phyloP scores from a whole-genome alignment of 345 rosid species.

The Gossypium ekmanianum region DNA sequence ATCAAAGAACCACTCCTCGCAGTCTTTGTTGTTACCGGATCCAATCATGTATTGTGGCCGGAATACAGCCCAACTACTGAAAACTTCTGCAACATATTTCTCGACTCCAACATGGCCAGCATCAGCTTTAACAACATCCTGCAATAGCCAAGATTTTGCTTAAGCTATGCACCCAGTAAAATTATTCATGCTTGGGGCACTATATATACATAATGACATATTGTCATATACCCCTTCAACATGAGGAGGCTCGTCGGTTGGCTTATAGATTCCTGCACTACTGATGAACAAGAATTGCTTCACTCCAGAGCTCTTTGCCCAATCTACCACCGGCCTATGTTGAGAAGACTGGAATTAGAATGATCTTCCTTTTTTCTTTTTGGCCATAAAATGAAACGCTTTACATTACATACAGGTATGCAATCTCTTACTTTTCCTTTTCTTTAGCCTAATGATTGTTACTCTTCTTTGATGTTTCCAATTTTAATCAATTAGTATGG shows the following conservation, averaged over 20 bases:
- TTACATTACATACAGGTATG: background rate
- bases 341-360: constrained; percentile 2
- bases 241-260: constrained; percentile 89
- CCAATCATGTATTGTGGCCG: constrained; percentile 97
- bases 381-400: background rate
- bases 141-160: constrained; percentile 18
- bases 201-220: background rate
- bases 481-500: no score
- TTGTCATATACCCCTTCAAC: constrained; percentile 67
- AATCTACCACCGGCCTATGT: constrained; percentile 73
- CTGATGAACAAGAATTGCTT: constrained; percentile 86
- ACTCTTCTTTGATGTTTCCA: no score
- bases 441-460: no score
- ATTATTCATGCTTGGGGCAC: background rate
- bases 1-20: constrained; percentile 99
- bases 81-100: constrained; percentile 67
- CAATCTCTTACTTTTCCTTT: background rate
- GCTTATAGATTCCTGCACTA: constrained; percentile 91
- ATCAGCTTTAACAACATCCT: constrained; percentile 79
- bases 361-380: background rate
- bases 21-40: constrained; percentile 96
- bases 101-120: constrained; percentile 91
- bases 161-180: background rate
- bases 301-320: constrained; percentile 80
- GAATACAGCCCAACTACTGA: constrained; percentile 62